Base-by-base conservation (phyloP, 441 rosid species). In the Eruca vesicaria region DNA sequence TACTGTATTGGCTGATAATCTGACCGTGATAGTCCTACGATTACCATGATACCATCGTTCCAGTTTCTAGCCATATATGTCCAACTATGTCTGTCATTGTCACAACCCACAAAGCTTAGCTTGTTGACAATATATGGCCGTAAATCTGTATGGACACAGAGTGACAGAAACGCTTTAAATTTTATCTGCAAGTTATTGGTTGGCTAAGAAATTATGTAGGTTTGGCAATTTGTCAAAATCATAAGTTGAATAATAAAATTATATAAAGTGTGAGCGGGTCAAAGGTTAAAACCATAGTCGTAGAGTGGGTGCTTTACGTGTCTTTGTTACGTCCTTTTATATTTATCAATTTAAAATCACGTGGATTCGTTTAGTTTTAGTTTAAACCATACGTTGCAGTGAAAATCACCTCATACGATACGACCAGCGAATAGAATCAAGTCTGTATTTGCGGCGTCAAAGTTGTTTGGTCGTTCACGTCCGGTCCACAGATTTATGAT, bases 361-460 rank as follows among this genome's bases (percentile, higher is more conserved):
- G 50, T 32, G 63, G 19, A 43, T 45, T 45, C 38, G 32, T 58
- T 58, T 32, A 4, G 48, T 28, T 26, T 45, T 66, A 67, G 66
- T 21, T 61, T 61, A 72, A 61, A 61, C 63, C 58, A 71, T 41
- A 55, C 75, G 75, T 10, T 19, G 58, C 58, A 19, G 58, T 16
- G 9, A 16, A n/a, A 58, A 58, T 26, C 28, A 48, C 15, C 45
- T 36, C 41, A 53, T 53, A 53, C n/a, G n/a, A 32, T 68, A 36
- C 68, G 41, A 55, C 75, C 43, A 69, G 48, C 31, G 16, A 56
- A 64, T 2, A 45, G 4, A 45, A 64, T 36, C 35, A 33, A 77
- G 80, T 77, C 80, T 23, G 48, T 63, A 6, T 14, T 71, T 77
- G 80, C 80, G 80, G 80, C 80, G 72, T 71, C 76, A 71, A 77